A percentile compares a stretch with the other conserved stretches of the same genome.
Evolutionary conservation across 768 basidiomycete genomes (phyloP).

Genomic region (Termitomyces sp.): DNA sequence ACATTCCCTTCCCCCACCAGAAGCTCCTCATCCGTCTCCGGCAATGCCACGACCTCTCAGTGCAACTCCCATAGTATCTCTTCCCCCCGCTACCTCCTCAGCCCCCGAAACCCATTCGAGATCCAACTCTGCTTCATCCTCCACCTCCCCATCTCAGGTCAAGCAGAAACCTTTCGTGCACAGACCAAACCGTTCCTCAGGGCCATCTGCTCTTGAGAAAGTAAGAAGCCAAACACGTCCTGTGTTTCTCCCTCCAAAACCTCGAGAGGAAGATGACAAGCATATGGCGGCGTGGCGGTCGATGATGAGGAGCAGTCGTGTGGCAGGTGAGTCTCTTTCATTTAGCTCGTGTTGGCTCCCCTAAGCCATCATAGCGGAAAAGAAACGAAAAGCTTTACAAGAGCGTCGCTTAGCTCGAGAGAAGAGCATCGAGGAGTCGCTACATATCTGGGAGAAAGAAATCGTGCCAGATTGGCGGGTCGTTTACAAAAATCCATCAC

Average conservation of each 20-base stretch:
- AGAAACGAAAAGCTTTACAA: conserved; percentile 54
- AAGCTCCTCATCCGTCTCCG: conserved; percentile 7
- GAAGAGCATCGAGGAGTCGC: conserved; percentile 60
- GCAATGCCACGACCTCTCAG: conserved; percentile 10
- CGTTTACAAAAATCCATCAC: conserved; percentile 55
- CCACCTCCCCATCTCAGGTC: conserved; percentile 15
- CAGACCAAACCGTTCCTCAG: conserved; percentile 45
- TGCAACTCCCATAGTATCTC: conserved; percentile 6
- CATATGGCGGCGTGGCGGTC: conserved; percentile 82
- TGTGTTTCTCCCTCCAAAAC: conserved; percentile 79
- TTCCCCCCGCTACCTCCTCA: conserved; percentile 7
- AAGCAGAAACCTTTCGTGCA: conserved; percentile 28
- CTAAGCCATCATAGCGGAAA: conserved; percentile 48
- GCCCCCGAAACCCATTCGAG: conserved; percentile 16
- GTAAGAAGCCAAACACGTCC: conserved; percentile 84
- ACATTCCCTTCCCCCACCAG: conserved; percentile 17
- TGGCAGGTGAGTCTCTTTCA: conserved; percentile 46
- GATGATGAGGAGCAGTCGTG: conserved; percentile 82
- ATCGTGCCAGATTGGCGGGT: conserved; percentile 82
- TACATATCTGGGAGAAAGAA: conserved; percentile 70
- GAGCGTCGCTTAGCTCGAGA: conserved; percentile 63
- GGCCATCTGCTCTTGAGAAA: conserved; percentile 71
- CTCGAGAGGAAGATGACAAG: conserved; percentile 67
- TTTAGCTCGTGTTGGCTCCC: background rate
- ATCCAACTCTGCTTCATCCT: conserved; percentile 20